Evolutionary conservation across 257 asterid species (phyloP).

Genomic region (Nicotiana tomentosiformis): DNA sequence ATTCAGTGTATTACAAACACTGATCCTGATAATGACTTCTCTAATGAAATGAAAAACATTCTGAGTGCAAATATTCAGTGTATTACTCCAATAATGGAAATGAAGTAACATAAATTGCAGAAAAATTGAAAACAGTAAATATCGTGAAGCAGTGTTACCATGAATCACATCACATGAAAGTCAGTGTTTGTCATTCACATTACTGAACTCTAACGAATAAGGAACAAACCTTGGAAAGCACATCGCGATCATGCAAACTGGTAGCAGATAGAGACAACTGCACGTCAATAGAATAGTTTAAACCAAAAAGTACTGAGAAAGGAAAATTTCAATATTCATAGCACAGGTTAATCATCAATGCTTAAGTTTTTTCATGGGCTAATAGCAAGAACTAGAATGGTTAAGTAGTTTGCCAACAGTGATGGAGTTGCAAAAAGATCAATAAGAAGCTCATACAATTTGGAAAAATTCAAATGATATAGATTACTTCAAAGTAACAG

Average conservation of each 20-base stretch:
- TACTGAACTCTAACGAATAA: not conserved
- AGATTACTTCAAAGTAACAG: not conserved
- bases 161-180: not conserved
- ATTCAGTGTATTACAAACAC: no score
- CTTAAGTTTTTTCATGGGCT: not conserved
- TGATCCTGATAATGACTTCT: not conserved
- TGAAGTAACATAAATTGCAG: not conserved
- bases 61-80: not conserved
- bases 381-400: conserved; percentile 2
- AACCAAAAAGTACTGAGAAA: not conserved
- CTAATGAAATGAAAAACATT: not conserved
- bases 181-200: not conserved
- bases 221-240: conserved; percentile 86
- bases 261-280: conserved; percentile 92
- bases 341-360: not conserved
- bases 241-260: conserved; percentile 76
- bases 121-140: not conserved
- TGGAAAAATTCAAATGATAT: not conserved
- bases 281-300: conserved; percentile 15
- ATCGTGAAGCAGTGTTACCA: not conserved
- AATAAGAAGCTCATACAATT: not conserved
- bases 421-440: not conserved
- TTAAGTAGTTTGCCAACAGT: not conserved
- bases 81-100: not conserved
- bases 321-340: not conserved